Evolutionary conservation across 345 rosid species (phyloP).

Genomic region (Euphorbia peplus): DNA sequence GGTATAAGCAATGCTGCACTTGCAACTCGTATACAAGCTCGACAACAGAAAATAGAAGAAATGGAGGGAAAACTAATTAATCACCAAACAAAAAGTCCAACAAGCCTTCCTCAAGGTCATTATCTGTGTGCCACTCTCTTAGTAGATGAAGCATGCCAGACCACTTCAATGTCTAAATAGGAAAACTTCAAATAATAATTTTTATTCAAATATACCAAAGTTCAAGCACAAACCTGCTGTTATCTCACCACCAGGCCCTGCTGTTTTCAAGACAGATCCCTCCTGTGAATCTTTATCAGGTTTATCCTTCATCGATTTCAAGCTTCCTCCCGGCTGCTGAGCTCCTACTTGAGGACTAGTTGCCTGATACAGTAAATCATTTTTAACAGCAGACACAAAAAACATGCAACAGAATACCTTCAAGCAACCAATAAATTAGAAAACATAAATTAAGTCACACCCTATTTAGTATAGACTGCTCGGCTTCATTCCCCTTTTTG

Average conservation of each 20-base stretch:
- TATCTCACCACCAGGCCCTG: constrained; percentile 91
- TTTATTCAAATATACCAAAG: background rate
- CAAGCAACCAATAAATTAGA: constrained; percentile 12
- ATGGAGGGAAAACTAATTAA: background rate
- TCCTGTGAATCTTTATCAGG: constrained; percentile 72
- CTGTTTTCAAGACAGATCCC: constrained; percentile 78
- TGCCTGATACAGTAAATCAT: constrained; percentile 46
- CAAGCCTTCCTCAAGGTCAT: background rate
- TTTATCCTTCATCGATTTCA: constrained; percentile 86
- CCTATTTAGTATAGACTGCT: constrained; percentile 77
- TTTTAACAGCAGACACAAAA: background rate
- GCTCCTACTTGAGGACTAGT: constrained; percentile 83
- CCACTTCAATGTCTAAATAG: background rate
- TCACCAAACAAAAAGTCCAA: background rate
- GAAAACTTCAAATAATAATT: background rate
- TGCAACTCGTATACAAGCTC: background rate
- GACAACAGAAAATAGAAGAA: no score
- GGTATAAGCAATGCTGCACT: background rate
- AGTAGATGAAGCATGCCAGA: constrained; percentile 9
- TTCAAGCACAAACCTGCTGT: constrained; percentile 65
- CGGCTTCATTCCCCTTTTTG: constrained; percentile 77
- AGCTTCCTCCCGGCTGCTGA: constrained; percentile 69
- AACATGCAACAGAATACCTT: background rate
- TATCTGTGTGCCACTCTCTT: background rate
- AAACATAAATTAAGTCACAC: constrained; percentile 35